Evolutionary conservation across 2,329 filamentous ascomycete genomes (phyloP).

Genomic region (Neopestalotiopsis sp.): DNA sequence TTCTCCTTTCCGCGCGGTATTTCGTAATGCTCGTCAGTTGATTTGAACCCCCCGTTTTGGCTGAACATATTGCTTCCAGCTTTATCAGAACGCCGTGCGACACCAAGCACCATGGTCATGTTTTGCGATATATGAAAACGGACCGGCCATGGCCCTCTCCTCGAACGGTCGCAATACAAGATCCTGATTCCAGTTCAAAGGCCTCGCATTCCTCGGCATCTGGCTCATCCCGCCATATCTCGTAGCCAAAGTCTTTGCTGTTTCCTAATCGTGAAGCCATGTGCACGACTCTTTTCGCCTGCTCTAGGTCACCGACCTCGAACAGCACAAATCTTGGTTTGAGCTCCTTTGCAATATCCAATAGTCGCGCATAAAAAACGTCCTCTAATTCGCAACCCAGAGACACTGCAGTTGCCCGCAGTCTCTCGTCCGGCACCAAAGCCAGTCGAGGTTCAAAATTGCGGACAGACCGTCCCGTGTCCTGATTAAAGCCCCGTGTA

Average conservation of each 20-base stretch:
- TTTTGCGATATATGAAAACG: conserved; percentile 40
- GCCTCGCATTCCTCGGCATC: conserved; percentile 42
- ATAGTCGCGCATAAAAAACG: conserved; percentile 71
- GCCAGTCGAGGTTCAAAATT: conserved; percentile 82
- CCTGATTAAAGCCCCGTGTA: conserved; percentile 60
- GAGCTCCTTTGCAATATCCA: conserved; percentile 58
- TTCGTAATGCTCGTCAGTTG: no score
- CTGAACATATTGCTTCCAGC: no score
- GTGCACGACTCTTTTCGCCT: conserved; percentile 68
- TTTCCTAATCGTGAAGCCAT: conserved; percentile 45
- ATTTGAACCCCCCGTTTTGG: no score
- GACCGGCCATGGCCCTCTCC: conserved; percentile 45
- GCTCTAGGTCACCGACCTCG: conserved; percentile 73
- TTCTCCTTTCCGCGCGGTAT: no score
- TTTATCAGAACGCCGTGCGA: no score
- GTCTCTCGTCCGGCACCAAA: conserved; percentile 61
- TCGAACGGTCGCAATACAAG: background rate
- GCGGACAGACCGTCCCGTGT: conserved; percentile 76
- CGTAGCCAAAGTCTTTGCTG: conserved; percentile 44
- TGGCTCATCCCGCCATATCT: conserved; percentile 77
- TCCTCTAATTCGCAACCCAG: conserved; percentile 43
- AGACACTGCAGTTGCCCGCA: background rate
- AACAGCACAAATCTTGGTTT: conserved; percentile 65
- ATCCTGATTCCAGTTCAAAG: conserved; percentile 26
- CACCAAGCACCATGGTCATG: background rate